These are phyloP conservation scores for Penicillium simplicissimum DNA, from an alignment of 495 filamentous ascomycete genomes.

Conservation along the genomic window DNA sequence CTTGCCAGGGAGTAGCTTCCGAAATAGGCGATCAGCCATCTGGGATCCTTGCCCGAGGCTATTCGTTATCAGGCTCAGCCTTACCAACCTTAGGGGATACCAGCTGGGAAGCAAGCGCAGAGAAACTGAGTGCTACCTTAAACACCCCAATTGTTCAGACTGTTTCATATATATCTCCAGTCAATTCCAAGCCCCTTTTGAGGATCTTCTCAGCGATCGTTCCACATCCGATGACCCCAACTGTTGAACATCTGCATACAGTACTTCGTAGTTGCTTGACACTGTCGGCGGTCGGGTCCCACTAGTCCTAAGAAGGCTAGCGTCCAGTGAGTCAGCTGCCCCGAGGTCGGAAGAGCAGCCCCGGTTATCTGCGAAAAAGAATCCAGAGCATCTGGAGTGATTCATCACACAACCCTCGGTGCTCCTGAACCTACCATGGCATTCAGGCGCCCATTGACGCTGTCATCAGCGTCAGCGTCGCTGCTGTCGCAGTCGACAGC, in stretches of 20 bases:
- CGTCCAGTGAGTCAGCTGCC: slow-evolving; percentile 35
- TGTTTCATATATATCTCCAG: not conserved
- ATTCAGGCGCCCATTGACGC: slow-evolving; percentile 50
- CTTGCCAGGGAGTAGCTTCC: too few species aligned
- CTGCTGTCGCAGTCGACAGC: slow-evolving; percentile 36
- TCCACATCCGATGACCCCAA: not conserved
- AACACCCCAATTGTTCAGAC: not conserved
- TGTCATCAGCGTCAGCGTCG: slow-evolving; percentile 41
- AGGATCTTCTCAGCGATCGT: not conserved
- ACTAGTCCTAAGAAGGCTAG: slow-evolving; percentile 17
- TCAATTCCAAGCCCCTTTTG: not conserved
- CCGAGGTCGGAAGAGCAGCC: slow-evolving; percentile 42
- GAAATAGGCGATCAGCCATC: too few species aligned
- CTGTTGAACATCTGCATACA: not conserved
- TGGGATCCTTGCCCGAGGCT: too few species aligned
- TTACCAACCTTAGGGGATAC: too few species aligned
- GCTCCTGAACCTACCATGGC: slow-evolving; percentile 41
- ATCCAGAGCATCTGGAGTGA: slow-evolving; percentile 31
- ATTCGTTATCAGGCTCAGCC: too few species aligned
- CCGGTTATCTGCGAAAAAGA: slow-evolving; percentile 28
- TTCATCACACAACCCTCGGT: slow-evolving; percentile 29
- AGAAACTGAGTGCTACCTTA: not conserved
- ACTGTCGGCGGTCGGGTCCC: not conserved
- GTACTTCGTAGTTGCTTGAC: not conserved
- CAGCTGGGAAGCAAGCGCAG: not conserved